Conservation (phyloP, 305 asterid genomes). For the Caryopteris hybrid region DNA sequence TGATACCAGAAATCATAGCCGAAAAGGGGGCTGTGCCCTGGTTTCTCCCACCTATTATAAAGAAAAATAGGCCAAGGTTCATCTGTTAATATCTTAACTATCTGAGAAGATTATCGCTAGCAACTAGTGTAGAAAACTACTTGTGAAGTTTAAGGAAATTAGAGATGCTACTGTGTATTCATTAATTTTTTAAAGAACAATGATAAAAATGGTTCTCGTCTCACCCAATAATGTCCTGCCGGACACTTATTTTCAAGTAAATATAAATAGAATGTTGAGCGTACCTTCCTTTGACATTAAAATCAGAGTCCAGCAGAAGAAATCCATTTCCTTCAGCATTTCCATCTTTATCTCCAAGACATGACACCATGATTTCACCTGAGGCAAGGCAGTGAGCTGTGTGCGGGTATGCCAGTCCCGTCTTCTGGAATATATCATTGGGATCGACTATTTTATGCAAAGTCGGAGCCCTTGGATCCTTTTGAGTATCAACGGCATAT, state of each 20-base stretch:
- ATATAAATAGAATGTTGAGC: not conserved
- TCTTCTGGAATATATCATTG: conserved; percentile 63
- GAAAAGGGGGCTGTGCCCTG: conserved; percentile 85
- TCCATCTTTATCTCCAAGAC: conserved; percentile 99
- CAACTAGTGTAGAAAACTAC: too few relatives aligned
- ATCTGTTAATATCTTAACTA: not conserved
- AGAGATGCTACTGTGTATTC: not conserved
- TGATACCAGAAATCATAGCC: conserved; percentile 99
- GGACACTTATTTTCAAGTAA: not conserved
- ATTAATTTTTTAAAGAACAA: not conserved
- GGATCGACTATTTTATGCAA: conserved; percentile 80
- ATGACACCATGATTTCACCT: conserved; percentile 95
- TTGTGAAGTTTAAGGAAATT: not conserved
- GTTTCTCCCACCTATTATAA: conserved; percentile 88
- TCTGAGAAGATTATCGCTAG: too few relatives aligned
- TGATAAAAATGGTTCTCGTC: not conserved
- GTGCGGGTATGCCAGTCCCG: conserved; percentile 95
- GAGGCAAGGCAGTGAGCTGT: conserved; percentile 98
- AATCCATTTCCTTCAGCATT: conserved; percentile 93
- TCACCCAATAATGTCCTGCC: not conserved
- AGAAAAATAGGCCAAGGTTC: not conserved
- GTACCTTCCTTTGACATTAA: conserved; percentile 97
- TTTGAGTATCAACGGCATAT: conserved; percentile 79
- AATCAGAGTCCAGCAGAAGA: conserved; percentile 85
- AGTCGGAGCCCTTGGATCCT: conserved; percentile 80